Conservation (phyloP, 805 yeast genomes). For the Kuraishia piskuri region DNA sequence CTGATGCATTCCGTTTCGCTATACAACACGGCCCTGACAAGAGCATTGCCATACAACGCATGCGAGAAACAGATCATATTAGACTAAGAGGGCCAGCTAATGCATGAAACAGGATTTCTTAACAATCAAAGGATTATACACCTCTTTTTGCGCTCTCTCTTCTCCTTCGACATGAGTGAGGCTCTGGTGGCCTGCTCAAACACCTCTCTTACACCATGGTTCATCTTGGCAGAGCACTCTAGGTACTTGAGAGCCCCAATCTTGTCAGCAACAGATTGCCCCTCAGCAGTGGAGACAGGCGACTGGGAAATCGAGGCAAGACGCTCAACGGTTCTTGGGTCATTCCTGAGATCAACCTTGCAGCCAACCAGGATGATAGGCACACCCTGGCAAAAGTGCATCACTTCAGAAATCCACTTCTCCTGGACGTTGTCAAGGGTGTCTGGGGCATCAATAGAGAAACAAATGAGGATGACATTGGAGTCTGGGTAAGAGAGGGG, state of each 20-base stretch:
- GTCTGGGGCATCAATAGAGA: slow-evolving; percentile 85
- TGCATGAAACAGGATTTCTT: background rate
- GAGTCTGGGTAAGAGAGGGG: slow-evolving; percentile 91
- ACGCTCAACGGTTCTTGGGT: slow-evolving; percentile 66
- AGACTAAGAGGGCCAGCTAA: background rate
- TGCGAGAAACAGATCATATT: background rate
- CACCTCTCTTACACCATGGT: slow-evolving; percentile 88
- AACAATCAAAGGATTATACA: slow-evolving; percentile 54
- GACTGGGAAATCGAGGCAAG: slow-evolving; percentile 67
- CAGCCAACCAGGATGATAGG: slow-evolving; percentile 91
- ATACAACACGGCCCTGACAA: background rate
- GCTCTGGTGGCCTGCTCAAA: slow-evolving; percentile 92
- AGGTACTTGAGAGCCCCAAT: slow-evolving; percentile 81
- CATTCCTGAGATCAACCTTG: slow-evolving; percentile 83
- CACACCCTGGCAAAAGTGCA: slow-evolving; percentile 90
- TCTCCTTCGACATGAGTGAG: slow-evolving; percentile 61
- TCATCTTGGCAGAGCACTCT: slow-evolving; percentile 90
- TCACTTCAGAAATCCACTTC: slow-evolving; percentile 91
- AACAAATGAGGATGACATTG: slow-evolving; percentile 85
- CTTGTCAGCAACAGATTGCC: slow-evolving; percentile 79
- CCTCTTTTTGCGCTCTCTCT: slow-evolving; percentile 51
- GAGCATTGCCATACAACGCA: background rate
- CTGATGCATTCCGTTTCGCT: background rate
- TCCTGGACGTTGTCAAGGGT: slow-evolving; percentile 90
- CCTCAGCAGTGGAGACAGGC: slow-evolving; percentile 78